phyloP scores from a whole-genome alignment of 2,329 filamentous ascomycete genomes.

The Microdochium nivale region DNA sequence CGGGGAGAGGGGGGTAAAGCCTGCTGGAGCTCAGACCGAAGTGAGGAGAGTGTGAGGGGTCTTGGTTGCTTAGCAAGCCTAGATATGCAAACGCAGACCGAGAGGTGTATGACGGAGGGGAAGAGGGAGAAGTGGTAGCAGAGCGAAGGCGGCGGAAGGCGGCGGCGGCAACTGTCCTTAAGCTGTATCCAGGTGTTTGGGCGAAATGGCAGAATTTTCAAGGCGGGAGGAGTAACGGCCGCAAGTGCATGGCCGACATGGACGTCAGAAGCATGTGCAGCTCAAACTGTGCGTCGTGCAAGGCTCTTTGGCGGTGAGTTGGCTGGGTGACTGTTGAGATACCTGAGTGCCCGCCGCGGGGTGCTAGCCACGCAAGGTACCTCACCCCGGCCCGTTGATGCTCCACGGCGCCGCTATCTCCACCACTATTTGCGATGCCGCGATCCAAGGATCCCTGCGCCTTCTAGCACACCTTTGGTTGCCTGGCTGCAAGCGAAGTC shows the following conservation, averaged over 20 bases:
- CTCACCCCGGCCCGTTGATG: too few relatives aligned
- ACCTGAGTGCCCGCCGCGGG: not conserved
- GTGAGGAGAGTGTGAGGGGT: not conserved
- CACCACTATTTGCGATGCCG: not conserved
- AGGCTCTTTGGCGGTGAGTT: not conserved
- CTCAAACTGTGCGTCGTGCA: not conserved
- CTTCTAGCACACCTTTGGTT: not conserved
- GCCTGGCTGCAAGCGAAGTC: not conserved
- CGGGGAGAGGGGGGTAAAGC: not conserved
- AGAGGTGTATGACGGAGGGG: not conserved
- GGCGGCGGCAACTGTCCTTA: not conserved
- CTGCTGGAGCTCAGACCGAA: not conserved
- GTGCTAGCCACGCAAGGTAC: not conserved
- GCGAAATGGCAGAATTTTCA: not conserved
- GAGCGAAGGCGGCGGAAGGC: not conserved
- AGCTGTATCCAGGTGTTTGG: not conserved
- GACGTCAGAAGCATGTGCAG: not conserved
- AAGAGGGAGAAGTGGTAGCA: not conserved
- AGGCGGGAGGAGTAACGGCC: not conserved
- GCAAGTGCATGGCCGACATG: not conserved
- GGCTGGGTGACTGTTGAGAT: not conserved
- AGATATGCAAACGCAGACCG: not conserved
- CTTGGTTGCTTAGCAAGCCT: not conserved
- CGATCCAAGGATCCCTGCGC: not conserved
- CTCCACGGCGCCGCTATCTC: not conserved